phyloP scores from a whole-genome alignment of 73 alveolate species.

The Tetrahymena borealis region DNA sequence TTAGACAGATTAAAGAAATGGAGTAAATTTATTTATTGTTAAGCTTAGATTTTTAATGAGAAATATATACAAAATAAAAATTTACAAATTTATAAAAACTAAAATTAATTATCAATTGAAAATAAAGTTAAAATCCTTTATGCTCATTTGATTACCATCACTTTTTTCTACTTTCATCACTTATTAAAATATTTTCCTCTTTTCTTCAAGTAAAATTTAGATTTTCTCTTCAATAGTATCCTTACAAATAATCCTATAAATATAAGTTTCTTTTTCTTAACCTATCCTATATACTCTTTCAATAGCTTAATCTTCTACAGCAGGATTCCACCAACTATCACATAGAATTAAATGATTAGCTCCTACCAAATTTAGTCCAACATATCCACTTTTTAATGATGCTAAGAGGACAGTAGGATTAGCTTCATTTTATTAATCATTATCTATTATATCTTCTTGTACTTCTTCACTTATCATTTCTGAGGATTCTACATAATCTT shows the following conservation, averaged over 20 bases:
- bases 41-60: too few species aligned
- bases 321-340: constrained; percentile 89
- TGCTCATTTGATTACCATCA: neutral
- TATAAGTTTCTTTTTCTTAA: neutral
- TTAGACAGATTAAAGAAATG: too few species aligned
- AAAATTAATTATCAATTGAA: too few species aligned
- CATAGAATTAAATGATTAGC: constrained; percentile 88
- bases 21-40: too few species aligned
- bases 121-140: too few species aligned
- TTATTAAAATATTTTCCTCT: neutral
- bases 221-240: constrained; percentile 4
- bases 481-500: too few species aligned
- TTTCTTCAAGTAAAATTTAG: neutral
- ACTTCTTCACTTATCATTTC: neutral
- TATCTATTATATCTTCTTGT: neutral
- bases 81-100: too few species aligned
- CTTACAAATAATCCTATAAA: neutral
- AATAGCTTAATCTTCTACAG: constrained; percentile 42
- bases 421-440: neutral
- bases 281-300: constrained; percentile 25
- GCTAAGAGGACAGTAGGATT: constrained; percentile 36
- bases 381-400: constrained; percentile 71
- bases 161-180: neutral
- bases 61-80: too few species aligned
- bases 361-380: constrained; percentile 87